A percentile compares a stretch with the other conserved stretches of the same genome.
Conservation (phyloP, 495 filamentous ascomycete species). For the Penicillium herquei region DNA sequence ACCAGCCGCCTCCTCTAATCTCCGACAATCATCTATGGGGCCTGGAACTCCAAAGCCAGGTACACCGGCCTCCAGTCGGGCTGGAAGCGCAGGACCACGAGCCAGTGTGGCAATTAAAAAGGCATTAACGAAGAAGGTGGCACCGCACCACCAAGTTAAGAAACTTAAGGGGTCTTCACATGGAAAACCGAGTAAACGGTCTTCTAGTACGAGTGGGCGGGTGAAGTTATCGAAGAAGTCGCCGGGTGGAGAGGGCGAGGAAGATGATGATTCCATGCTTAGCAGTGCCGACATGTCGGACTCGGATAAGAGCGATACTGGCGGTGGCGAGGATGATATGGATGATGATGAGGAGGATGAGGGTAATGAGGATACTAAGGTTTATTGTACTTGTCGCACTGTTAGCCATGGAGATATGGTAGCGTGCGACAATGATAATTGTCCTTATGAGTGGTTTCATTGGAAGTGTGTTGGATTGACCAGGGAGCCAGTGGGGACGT, state of each 20-base stretch:
- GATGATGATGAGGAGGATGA: constrained; percentile 77
- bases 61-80: constrained; percentile 60
- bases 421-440: constrained; percentile 91
- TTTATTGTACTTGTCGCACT: constrained; percentile 90
- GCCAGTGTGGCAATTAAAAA: constrained; percentile 44
- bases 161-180: constrained; percentile 49
- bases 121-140: constrained; percentile 61
- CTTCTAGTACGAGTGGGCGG: constrained; percentile 40
- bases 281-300: constrained; percentile 52
- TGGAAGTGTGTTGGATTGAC: constrained; percentile 92
- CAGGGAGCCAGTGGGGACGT: constrained; percentile 83
- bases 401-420: constrained; percentile 98
- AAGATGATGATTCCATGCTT: constrained; percentile 61
- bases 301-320: constrained; percentile 40
- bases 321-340: constrained; percentile 52
- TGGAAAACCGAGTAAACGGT: constrained; percentile 54
- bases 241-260: constrained; percentile 60
- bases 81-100: constrained; percentile 71
- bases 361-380: constrained; percentile 80
- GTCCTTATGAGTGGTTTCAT: constrained; percentile 97
- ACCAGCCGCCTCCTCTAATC: constrained; percentile 66
- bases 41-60: constrained; percentile 83
- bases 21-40: constrained; percentile 79
- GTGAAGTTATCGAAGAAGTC: constrained; percentile 58
- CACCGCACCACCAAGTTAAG: constrained; percentile 62